phyloP scores from a whole-genome alignment of 2,329 filamentous ascomycete genomes.

The Hirsutella rhossiliensis region DNA sequence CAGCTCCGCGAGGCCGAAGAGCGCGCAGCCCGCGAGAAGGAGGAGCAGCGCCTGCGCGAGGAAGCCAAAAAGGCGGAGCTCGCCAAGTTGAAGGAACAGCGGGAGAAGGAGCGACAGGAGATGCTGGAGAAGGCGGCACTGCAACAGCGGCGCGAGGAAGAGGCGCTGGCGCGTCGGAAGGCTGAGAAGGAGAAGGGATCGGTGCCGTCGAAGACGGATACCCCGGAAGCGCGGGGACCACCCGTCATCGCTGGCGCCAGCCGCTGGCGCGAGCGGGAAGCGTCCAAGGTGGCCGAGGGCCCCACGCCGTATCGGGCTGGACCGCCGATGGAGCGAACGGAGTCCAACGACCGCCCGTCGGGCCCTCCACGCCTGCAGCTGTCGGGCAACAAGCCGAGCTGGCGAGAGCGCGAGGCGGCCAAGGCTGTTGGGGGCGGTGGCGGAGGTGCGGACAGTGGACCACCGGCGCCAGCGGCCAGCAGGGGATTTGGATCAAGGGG shows the following conservation, averaged over 20 bases:
- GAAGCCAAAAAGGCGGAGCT: slow-evolving; percentile 67
- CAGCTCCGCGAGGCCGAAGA: slow-evolving; percentile 76
- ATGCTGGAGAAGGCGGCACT: slow-evolving; percentile 48
- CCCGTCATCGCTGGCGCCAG: slow-evolving; percentile 19
- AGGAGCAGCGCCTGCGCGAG: slow-evolving; percentile 68
- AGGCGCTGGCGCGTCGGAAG: slow-evolving; percentile 66
- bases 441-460: slow-evolving; percentile 25
- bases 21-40: slow-evolving; percentile 66
- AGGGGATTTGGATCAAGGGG: slow-evolving; percentile 22
- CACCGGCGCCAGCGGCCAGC: slow-evolving; percentile 30
- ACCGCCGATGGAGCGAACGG: slow-evolving; percentile 29
- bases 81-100: slow-evolving; percentile 53
- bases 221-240: slow-evolving; percentile 19
- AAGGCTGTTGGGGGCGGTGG: slow-evolving; percentile 21
- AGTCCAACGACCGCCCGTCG: slow-evolving; percentile 31
- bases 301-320: slow-evolving; percentile 14
- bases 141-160: slow-evolving; percentile 77
- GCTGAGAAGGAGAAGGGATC: slow-evolving; percentile 46
- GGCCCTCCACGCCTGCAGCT: slow-evolving; percentile 52
- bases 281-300: slow-evolving; percentile 16
- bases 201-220: slow-evolving; percentile 10
- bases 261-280: slow-evolving; percentile 31
- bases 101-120: slow-evolving; percentile 58
- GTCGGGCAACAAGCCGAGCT: slow-evolving; percentile 50
- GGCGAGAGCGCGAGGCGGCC: slow-evolving; percentile 61